phyloP scores from a whole-genome alignment of 352 stramenopile species.

The Globisporangium megalacanthum region DNA sequence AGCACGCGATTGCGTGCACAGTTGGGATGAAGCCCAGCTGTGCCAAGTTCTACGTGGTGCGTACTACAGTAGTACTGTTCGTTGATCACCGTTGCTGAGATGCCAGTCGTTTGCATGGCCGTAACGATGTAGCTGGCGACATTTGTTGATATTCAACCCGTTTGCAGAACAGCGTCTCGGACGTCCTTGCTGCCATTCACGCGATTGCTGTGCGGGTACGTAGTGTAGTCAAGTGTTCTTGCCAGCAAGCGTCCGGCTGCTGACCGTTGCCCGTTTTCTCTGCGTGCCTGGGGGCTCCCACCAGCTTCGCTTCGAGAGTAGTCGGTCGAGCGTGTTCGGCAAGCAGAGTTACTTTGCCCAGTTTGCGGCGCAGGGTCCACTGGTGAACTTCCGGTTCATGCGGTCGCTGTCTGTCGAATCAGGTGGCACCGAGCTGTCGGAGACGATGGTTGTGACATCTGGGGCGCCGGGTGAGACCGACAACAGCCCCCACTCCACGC shows the following conservation, averaged over 20 bases:
- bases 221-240: not conserved
- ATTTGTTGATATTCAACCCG: not conserved
- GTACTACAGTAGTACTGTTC: no score
- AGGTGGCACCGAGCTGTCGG: conserved; percentile 6
- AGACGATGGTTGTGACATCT: conserved; percentile 3
- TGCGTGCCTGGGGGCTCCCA: not conserved
- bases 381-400: conserved; percentile 20
- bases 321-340: conserved; percentile 1
- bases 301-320: conserved; percentile 19
- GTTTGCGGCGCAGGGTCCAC: conserved; percentile 14
- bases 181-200: conserved; percentile 46
- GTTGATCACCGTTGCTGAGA: not conserved
- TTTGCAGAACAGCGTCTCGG: conserved; percentile 44
- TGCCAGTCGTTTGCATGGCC: not conserved
- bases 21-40: conserved; percentile 97
- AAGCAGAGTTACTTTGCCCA: conserved; percentile 15
- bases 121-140: no score
- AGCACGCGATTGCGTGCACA: conserved; percentile 90
- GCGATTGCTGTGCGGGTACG: conserved; percentile 44
- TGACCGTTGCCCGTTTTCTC: not conserved
- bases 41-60: conserved; percentile 92
- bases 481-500: no score
- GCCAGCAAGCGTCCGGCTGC: not conserved
- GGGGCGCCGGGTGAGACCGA: not conserved
- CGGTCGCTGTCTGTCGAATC: conserved; percentile 18